phyloP scores from a whole-genome alignment of 371 early-diverging fungal genomes.

The Entomophthora muscae region DNA sequence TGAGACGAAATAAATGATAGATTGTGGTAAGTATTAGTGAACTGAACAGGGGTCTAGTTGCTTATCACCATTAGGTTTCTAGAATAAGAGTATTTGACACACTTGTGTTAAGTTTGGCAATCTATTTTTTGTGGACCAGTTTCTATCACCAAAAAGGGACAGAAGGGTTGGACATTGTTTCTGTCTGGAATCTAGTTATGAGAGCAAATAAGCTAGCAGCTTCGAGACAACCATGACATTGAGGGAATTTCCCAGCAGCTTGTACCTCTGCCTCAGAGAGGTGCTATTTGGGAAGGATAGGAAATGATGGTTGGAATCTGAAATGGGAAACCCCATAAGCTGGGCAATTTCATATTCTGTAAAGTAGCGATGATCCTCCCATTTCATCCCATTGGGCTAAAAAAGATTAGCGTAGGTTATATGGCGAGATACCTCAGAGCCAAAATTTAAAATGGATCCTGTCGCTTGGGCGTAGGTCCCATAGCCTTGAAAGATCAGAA shows the following conservation, averaged over 20 bases:
- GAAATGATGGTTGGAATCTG: constrained; percentile 11
- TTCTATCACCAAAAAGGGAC: too few relatives aligned
- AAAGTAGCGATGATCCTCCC: constrained; percentile 38
- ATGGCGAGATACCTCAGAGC: constrained; percentile 13
- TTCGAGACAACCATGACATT: constrained; percentile 40
- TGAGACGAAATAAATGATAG: too few relatives aligned
- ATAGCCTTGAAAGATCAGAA: constrained; percentile 24
- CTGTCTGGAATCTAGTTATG: too few relatives aligned
- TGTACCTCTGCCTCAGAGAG: constrained; percentile 37
- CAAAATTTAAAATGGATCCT: constrained; percentile 47
- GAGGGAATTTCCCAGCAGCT: constrained; percentile 46
- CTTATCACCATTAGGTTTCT: too few relatives aligned
- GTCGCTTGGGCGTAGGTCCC: constrained; percentile 59
- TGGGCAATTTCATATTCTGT: constrained; percentile 55
- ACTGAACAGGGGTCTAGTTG: too few relatives aligned
- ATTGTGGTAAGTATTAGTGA: too few relatives aligned
- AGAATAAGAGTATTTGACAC: too few relatives aligned
- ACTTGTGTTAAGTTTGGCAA: too few relatives aligned
- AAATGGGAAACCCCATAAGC: constrained; percentile 58
- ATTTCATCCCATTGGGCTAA: background rate
- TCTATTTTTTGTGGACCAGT: too few relatives aligned
- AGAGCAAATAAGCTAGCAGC: constrained; percentile 27
- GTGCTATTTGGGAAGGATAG: constrained; percentile 29
- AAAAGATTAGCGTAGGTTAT: constrained; percentile 8
- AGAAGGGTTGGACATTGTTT: too few relatives aligned